Evolutionary conservation across 176 grass and related monocot species (phyloP).

Genomic region (Oryza meridionalis): DNA sequence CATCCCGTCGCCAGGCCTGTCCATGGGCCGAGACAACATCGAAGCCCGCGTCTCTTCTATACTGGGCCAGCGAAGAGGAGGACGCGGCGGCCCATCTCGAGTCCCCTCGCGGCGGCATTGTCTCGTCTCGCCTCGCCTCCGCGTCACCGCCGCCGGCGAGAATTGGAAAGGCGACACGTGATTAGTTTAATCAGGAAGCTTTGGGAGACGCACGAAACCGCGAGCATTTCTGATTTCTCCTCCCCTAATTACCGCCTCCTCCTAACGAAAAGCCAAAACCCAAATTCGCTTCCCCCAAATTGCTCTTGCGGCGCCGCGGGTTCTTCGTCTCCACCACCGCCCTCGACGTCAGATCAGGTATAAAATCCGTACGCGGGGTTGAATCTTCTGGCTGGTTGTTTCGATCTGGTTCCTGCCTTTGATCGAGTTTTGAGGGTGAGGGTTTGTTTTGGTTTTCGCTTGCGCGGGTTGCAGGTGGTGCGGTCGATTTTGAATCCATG

Average conservation of each 20-base stretch:
- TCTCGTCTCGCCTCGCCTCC: neutral
- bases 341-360: neutral
- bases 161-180: neutral
- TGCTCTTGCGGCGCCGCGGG: neutral
- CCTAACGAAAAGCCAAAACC: neutral
- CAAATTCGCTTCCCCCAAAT: slow-evolving; percentile 7
- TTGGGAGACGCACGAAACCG: slow-evolving; percentile 7
- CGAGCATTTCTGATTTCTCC: neutral
- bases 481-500: neutral
- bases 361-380: neutral
- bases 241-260: neutral
- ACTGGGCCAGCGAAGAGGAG: neutral
- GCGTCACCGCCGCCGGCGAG: neutral
- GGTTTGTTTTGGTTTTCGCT: neutral
- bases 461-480: slow-evolving; percentile 11
- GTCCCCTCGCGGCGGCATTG: neutral
- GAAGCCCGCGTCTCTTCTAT: neutral
- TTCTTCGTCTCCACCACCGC: neutral
- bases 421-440: neutral
- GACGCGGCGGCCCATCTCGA: neutral
- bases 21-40: too few species aligned
- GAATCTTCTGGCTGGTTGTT: neutral
- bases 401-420: neutral
- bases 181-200: slow-evolving; percentile 26
- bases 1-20: neutral